Percentiles rank a stretch among this genome's conserved stretches.
Evolutionary conservation across 2,329 filamentous ascomycete genomes (phyloP).

Genomic region (Beauveria sp.): DNA sequence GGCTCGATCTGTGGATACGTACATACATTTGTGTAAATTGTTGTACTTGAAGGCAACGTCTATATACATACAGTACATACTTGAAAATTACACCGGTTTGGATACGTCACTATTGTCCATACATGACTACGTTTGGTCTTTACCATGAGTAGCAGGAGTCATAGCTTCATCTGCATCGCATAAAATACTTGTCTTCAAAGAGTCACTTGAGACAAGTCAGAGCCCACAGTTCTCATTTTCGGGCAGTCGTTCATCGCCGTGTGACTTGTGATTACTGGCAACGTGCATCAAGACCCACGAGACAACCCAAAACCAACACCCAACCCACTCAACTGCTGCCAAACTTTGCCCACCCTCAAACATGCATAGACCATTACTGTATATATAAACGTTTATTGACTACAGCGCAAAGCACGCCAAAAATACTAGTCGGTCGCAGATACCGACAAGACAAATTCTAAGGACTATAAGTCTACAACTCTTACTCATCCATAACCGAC

Average conservation of each 20-base stretch:
- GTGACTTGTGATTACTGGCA: not conserved
- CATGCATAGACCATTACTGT: not conserved
- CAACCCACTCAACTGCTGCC: not conserved
- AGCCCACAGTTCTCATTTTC: too few relatives aligned
- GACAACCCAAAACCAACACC: too few relatives aligned
- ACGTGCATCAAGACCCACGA: too few relatives aligned
- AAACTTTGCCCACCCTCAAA: not conserved
- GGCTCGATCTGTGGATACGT: too few relatives aligned
- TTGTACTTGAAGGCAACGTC: not conserved
- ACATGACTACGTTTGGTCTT: too few relatives aligned
- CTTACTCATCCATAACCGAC: slow-evolving; percentile 86
- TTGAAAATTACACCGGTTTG: not conserved
- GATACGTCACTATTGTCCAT: not conserved
- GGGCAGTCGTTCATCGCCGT: too few relatives aligned
- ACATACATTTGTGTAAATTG: not conserved
- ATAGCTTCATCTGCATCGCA: not conserved
- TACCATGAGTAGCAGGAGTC: too few relatives aligned
- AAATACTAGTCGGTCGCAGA: slow-evolving; percentile 5
- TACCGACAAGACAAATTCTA: slow-evolving; percentile 19
- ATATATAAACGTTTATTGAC: slow-evolving; percentile 6
- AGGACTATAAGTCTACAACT: slow-evolving; percentile 18
- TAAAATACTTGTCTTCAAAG: not conserved
- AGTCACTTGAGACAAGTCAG: too few relatives aligned
- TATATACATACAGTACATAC: not conserved
- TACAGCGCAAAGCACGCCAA: slow-evolving; percentile 8